These are phyloP conservation scores for Eucalyptus pumila DNA, from an alignment of 345 rosid genomes.

Conservation along the genomic window DNA sequence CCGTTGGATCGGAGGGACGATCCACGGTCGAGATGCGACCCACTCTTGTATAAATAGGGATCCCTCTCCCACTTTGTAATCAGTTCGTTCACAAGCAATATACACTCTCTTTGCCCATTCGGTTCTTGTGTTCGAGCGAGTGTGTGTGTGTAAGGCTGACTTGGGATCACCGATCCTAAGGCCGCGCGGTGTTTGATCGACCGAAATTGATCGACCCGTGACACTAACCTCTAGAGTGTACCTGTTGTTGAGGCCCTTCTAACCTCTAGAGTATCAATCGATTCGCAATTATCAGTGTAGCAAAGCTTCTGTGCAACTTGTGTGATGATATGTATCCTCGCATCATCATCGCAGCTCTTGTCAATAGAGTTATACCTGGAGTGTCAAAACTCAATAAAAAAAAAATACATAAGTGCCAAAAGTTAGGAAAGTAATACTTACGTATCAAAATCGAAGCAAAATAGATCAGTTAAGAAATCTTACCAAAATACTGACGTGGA, in stretches of 20 bases:
- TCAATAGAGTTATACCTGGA: fast-evolving
- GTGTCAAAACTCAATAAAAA: fast-evolving
- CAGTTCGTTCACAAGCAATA: too few species aligned
- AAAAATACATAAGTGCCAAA: fast-evolving
- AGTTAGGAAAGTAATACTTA: fast-evolving
- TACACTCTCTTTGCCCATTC: too few species aligned
- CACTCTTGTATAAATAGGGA: too few species aligned
- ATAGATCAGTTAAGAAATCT: too few species aligned
- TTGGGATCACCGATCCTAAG: too few species aligned
- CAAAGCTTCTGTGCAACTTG: background rate
- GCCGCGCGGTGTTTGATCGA: too few species aligned
- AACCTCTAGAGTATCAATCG: background rate
- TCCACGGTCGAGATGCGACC: too few species aligned
- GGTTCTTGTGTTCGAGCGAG: too few species aligned
- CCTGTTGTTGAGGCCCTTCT: background rate
- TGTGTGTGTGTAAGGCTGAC: too few species aligned
- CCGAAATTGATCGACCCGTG: too few species aligned
- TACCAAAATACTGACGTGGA: fast-evolving
- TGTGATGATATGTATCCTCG: background rate
- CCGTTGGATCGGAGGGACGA: too few species aligned
- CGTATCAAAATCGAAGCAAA: fast-evolving
- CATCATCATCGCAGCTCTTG: background rate
- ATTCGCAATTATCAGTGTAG: background rate
- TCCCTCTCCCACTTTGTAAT: too few species aligned
- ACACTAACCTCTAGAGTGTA: background rate